Percentiles rank a stretch among this genome's conserved stretches.
Conservation (phyloP, 495 filamentous ascomycete species). For the Neurospora sp. region DNA sequence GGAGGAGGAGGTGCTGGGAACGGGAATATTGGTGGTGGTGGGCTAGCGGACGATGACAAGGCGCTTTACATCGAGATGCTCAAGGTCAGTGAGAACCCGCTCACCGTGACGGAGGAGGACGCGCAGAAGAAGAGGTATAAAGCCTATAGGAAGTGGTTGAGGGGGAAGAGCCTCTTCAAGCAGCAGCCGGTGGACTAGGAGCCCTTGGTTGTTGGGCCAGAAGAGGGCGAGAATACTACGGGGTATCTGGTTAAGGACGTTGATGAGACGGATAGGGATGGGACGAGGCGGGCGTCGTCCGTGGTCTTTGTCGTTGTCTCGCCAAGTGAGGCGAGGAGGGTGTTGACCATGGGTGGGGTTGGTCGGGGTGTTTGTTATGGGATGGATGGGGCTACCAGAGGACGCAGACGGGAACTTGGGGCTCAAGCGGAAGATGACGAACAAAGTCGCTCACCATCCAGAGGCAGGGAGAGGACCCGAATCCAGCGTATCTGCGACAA, state of each 20-base stretch:
- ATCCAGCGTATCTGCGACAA: neutral
- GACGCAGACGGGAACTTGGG: neutral
- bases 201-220: constrained; percentile 4
- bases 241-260: neutral
- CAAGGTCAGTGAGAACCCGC: constrained; percentile 63
- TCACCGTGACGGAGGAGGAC: constrained; percentile 83
- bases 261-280: neutral
- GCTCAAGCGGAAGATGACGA: neutral
- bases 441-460: neutral
- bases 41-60: constrained; percentile 52
- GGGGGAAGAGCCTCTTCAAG: constrained; percentile 88
- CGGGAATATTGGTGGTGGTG: neutral
- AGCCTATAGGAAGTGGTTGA: constrained; percentile 87
- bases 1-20: neutral
- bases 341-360: neutral
- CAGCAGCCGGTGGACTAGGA: constrained; percentile 61
- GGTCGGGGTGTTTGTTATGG: neutral
- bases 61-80: constrained; percentile 68
- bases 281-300: neutral
- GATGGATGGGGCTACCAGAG: neutral
- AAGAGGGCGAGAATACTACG: neutral
- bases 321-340: neutral
- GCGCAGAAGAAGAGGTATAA: constrained; percentile 85
- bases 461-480: neutral
- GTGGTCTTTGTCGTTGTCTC: neutral